phyloP scores from a whole-genome alignment of 805 yeast species.

The Myxozyma monticola region DNA sequence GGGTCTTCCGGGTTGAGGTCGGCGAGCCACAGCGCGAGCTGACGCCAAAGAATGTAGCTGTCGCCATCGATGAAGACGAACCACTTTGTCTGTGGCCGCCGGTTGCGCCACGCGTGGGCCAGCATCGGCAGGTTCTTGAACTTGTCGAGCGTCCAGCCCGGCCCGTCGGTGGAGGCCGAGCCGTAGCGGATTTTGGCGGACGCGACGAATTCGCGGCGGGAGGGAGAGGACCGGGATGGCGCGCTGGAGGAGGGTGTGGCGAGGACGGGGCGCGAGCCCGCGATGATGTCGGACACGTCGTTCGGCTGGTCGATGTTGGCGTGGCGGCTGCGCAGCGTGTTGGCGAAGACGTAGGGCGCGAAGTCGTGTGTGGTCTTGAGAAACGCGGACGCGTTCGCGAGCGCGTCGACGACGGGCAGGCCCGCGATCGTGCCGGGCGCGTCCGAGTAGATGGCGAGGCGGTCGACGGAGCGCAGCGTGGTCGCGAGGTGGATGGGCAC shows the following conservation, averaged over 20 bases:
- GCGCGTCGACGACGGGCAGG: constrained; percentile 37
- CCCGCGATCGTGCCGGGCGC: constrained; percentile 37
- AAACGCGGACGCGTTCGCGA: constrained; percentile 26
- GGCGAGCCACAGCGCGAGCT: constrained; percentile 32
- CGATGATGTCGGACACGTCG: constrained; percentile 1
- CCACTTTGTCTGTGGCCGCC: constrained; percentile 37
- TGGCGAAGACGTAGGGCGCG: constrained; percentile 30
- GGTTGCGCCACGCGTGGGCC: constrained; percentile 37
- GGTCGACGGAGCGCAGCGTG: constrained; percentile 35
- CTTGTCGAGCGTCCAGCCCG: constrained; percentile 40
- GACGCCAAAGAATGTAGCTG: constrained; percentile 36
- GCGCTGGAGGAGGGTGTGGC: too few species aligned
- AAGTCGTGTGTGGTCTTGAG: constrained; percentile 20
- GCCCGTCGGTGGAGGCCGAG: not conserved
- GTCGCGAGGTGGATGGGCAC: constrained; percentile 41
- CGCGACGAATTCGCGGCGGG: not conserved
- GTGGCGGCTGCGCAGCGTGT: not conserved
- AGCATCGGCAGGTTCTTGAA: constrained; percentile 43
- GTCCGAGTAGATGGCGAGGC: constrained; percentile 41
- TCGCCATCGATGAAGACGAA: constrained; percentile 41
- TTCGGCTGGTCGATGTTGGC: constrained; percentile 3
- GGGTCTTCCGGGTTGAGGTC: constrained; percentile 34
- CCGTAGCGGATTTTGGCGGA: not conserved
- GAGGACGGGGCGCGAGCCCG: too few species aligned
- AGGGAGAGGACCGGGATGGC: too few species aligned